Evolutionary conservation across 1,284 basidiomycete species (phyloP), one percentile per base, ranked within the genome.

Genomic region (Vanrija sp.): DNA sequence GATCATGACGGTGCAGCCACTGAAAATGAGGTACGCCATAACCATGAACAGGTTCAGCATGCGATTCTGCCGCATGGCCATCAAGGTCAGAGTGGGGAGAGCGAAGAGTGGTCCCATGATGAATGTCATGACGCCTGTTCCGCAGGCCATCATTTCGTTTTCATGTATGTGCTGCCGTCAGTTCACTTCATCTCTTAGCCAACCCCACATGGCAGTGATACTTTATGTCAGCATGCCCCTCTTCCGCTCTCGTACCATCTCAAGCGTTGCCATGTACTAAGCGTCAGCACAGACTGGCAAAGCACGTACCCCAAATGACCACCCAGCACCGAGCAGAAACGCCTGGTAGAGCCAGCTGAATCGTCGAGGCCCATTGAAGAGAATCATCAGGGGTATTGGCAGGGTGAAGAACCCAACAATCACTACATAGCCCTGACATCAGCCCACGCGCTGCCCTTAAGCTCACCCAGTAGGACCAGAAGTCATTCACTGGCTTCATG

Each of bases 21-120:
- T 52, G 29, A 38, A 15, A 10, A 52, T 8, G 14, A 21, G 23
- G 38, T 38, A 52, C 6, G 44, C 38, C 1, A 45, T 42, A n/a
- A 29, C 28, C 25, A 38, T 34, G 29, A 84, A 51, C 44, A 85
- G 76, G 1, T 86, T 85, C n/a, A 83, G 81, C 40, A 87, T 73
- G 19, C 90, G 80, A 56, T 85, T 83, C 64, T 86, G 76, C 62
- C 85, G 83, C 51, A 92, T 72, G 3, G 87, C 88, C 66, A 92
- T 88, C 9, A 92, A 73, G 1, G 84, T 88, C 42, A 92, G 83
- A 0, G 85, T 85, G 65, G 88, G 88, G 21, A 88, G 73, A 12
- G 84, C 88, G 61, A 51, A 56, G 12, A 54, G 43, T 7, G 46
- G 29, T 0, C 49, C 51, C 38, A 54, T 51, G 21, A 57, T 25